These are phyloP conservation scores for Chenopodium berlandieri DNA, from an alignment of 148 eudicot species.

Conservation along the genomic window DNA sequence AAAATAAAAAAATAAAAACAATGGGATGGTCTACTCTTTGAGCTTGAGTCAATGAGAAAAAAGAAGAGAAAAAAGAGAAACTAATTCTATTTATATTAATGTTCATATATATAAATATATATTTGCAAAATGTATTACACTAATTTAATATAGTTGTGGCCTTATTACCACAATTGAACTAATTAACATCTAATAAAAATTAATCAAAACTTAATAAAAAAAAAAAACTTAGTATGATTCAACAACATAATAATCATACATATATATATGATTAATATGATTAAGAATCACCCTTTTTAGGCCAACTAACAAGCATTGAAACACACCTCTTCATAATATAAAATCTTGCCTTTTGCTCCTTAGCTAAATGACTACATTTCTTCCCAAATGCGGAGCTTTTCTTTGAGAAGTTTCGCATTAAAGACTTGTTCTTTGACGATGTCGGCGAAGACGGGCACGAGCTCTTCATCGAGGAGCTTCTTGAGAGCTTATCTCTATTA, in stretches of 20 bases:
- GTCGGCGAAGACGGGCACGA: slow-evolving; percentile 35
- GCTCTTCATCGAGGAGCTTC: slow-evolving; percentile 40
- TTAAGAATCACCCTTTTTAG: slow-evolving; percentile 68
- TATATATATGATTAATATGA: too few species aligned
- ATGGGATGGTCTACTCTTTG: slow-evolving; percentile 12
- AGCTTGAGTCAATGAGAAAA: slow-evolving; percentile 15
- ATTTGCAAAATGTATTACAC: slow-evolving; percentile 40
- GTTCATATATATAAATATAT: slow-evolving; percentile 22
- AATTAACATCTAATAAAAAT: slow-evolving; percentile 25
- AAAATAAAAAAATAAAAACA: neutral
- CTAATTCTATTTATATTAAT: slow-evolving; percentile 11
- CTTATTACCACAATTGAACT: slow-evolving; percentile 17
- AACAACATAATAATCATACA: too few species aligned
- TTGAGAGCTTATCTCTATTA: slow-evolving; percentile 9
- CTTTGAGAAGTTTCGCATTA: slow-evolving; percentile 54
- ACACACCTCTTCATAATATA: slow-evolving; percentile 94
- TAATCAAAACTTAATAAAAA: slow-evolving; percentile 13
- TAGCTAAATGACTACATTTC: slow-evolving; percentile 75
- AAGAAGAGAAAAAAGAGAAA: slow-evolving; percentile 2
- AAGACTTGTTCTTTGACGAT: slow-evolving; percentile 39
- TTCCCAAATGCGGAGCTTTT: slow-evolving; percentile 64
- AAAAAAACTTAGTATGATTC: slow-evolving; percentile 8
- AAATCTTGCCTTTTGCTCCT: slow-evolving; percentile 81
- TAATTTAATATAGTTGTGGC: slow-evolving; percentile 20
- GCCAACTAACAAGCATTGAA: slow-evolving; percentile 80